Evolutionary conservation across 441 rosid genomes (phyloP), one percentile per base, ranked within the genome.

Genomic region (Brassica hybrid): DNA sequence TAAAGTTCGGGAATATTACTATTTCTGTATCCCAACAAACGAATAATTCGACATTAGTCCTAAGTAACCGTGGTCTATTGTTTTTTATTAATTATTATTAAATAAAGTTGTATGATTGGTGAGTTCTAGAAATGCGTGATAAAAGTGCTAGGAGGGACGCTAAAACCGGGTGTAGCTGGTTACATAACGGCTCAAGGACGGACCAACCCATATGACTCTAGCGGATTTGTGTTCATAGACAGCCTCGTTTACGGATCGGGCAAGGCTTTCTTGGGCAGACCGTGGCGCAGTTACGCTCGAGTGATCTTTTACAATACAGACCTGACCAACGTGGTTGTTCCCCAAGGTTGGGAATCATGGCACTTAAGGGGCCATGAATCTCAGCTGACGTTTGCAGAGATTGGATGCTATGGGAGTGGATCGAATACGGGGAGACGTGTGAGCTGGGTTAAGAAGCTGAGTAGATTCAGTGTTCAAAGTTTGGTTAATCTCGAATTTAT

Each of bases 121-220:
- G 36, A 30, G 3, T 68, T 36, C 36, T 36, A 94, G 97, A 82
- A 52, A 13, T 90, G 94, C 67, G 69, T 74, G 17, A 84, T 91
- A 70, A 82, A 83, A 25, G 88, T 84, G 34, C 64, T 88, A 7
- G 94, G 91, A 30, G 64, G 59, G 1, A 67, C 36, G 14, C 32
- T 88, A 58, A 50, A 70, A 61, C 65, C 78, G 4, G 87, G 87
- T 0, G 11, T 75, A 16, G 1, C 77, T 0, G 97, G 99, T 4
- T 89, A 25, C 76, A 86, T 95, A 21, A 89, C 98, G 54, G 98
- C 96, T 43, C 98, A 95, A 43, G 94, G 88, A 72, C 88, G 98
- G 73, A 41, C 25, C 0, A 68, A 71, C 16, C 87, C 87, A 0
- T 19, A 62, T 3, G 96, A 89, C 6, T 11, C 84, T 0, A 83